Base-by-base conservation (phyloP, 805 yeast species). In the Candida nitratophila region DNA sequence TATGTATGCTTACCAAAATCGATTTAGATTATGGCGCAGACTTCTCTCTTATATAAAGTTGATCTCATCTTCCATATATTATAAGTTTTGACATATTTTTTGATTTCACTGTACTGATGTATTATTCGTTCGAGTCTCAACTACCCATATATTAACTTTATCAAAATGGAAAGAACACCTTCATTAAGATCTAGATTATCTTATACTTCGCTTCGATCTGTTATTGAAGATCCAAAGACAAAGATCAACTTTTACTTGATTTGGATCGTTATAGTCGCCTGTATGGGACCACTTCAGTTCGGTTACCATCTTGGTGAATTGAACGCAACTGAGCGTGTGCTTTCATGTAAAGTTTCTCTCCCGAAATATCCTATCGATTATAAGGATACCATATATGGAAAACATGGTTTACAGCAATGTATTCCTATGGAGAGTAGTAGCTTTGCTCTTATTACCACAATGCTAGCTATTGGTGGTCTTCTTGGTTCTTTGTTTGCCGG, bases 281-380 rank as follows among this genome's bases (percentile, higher is more conserved):
- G 89, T 50, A 57, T 86, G 22, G 91, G 90, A 2, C 76, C 90
- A 2, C 69, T 86, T 17, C 96, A 87, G 61, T 88, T 81, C 59
- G 96, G 96, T 3, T 86, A 85, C 61, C 96, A 88, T 61, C 77
- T 88, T 78, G 83, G 93, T 2, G 95, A 86, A 59, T 70, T 88
- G 57, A 88, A 88, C 63, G 89, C 95, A 10, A 93, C 95, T 0
- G 83, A 82, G 45, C 72, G 74, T 14, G 76, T 76, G 27, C 67
- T 86, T 40, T 21, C 37, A 15, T 87, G 96, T 56, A 63, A 60
- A 44, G 50, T 22, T 41, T 56, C 32, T 1, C 32, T 47, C 14
- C 35, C 46, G 3, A 52, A 51, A 3, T 50, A 52, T 9, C 19
- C 9, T n/a, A 42, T 43, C 2, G 52, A 50, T 15, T 74, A 65